Base-by-base conservation (phyloP, 176 grass and related monocot genomes). In the Tuctoria greenei region DNA sequence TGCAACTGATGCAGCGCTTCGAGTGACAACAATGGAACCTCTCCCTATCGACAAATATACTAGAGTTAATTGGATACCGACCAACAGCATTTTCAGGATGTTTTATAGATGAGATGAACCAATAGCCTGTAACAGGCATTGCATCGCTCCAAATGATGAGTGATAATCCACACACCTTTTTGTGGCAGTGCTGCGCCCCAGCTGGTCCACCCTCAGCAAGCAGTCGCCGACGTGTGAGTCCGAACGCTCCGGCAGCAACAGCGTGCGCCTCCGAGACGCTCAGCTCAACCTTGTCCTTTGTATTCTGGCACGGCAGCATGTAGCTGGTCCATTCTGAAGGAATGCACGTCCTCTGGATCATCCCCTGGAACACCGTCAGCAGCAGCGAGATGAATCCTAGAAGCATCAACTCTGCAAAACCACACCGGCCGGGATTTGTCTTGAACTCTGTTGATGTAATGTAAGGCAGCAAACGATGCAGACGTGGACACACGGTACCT, bases 361-460 rank as follows among this genome's bases (percentile, higher is more conserved):
- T 31, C 9, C 82, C 86, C 84, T 98, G 91, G 34, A 78, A 88
- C 61, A 98, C 95, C 60, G 91, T 98, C 21, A 98, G 86, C 52
- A 98, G 84, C 64, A 98, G 79, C 31, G 95, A 98, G 85, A 98
- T 98, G 76, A 98, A 98, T 20, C 95, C 95, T 64, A 93, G 81
- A 64, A 94, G 88, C 95, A 98, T 98, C 75, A 98, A 59, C 73
- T 98, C 95, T 98, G 85, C 69, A 86, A 69, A 37, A 27, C 16
- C 34, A 17, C 16, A 62, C 50, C 23, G 45, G 45, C 50, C 23
- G 45, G 45, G 14, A 20, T 47, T 10, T 46, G 18, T 28, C 10
- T 15, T 21, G 24, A 52, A 21, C 43, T 52, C 21, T n/a, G 54
- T 8, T 42, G 52, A 52, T 52, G 4, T 52, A 18, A 8, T 7